Base-by-base conservation (phyloP, 768 basidiomycete species). In the Pulveroboletus ravenelii region DNA sequence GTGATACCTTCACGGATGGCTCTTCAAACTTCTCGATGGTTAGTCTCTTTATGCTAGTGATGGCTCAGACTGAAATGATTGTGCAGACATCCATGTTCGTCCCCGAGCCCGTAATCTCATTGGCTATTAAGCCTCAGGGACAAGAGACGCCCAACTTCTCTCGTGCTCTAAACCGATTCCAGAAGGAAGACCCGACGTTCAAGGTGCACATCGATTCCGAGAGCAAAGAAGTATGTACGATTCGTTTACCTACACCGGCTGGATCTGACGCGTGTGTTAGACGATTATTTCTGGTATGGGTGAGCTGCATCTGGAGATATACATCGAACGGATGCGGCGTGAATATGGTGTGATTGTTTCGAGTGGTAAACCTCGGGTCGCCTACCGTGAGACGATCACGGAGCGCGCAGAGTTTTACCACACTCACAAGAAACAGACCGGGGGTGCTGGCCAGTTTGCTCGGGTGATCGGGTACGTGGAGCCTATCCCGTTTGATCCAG, bases 261-360 rank as follows among this genome's bases (percentile, higher is more conserved):
- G n/a, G 23, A 17, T 37, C 50, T 53, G 18, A 43, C 47, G 37
- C n/a, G 18, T 44, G 5, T 14, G 27, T 15, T 57, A 93, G 90
- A 98, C 95, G 14, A 98, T 99, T 69, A 97, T 99, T 57, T 97
- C 94, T 29, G 96, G 96, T 18, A 99, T 99, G 96, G 96, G 96
- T 23, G 96, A 99, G 69, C 81, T 99, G 15, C 96, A 99, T 66
- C 80, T 99, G 20, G 96, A 99, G 64, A 95, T 99, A 63, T 98
- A 99, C 71, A 93, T 97, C 53, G 96, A 99, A 67, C 91, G 96
- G 36, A 97, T 99, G 93, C 86, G 84, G 60, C 89, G 96, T 46
- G 96, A 99, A 71, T 99, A 99, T 71, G 89, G 89, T 48, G 90
- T 93, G 17, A 84, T 90, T 38, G 96, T 93, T 62, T 78, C 83